A percentile compares a stretch with the other conserved stretches of the same genome.
These are phyloP conservation scores for Boletus speciosus DNA, from an alignment of 768 basidiomycete species.

Conservation along the genomic window DNA sequence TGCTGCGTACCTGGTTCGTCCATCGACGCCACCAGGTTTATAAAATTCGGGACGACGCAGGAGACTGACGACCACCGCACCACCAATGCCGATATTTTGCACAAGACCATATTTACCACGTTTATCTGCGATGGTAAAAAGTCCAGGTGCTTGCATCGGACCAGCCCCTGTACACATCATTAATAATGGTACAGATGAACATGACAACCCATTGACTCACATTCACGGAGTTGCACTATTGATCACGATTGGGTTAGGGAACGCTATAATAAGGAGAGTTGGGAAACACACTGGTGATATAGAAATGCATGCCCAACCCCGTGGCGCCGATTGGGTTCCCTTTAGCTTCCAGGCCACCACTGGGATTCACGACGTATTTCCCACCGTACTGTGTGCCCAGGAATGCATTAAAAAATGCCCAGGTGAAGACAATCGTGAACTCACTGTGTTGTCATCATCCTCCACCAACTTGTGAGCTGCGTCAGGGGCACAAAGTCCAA, in stretches of 20 bases:
- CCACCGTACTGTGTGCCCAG: constrained; percentile 61
- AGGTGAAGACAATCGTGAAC: constrained; percentile 13
- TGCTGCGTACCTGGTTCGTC: constrained; percentile 52
- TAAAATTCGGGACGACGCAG: constrained; percentile 78
- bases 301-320: constrained; percentile 84
- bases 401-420: background rate
- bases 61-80: constrained; percentile 73
- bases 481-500: constrained; percentile 63
- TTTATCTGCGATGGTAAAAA: constrained; percentile 58
- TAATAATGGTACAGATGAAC: background rate
- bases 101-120: constrained; percentile 78
- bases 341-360: constrained; percentile 85
- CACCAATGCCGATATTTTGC: constrained; percentile 82
- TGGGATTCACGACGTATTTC: constrained; percentile 81
- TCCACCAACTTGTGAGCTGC: constrained; percentile 76
- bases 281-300: constrained; percentile 61
- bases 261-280: background rate
- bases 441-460: constrained; percentile 72
- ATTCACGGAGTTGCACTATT: constrained; percentile 71
- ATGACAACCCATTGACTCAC: constrained; percentile 33
- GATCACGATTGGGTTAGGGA: background rate
- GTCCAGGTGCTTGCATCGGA: constrained; percentile 74
- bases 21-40: constrained; percentile 61
- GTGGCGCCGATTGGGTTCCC: constrained; percentile 84
- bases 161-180: constrained; percentile 58